phyloP scores from a whole-genome alignment of 2,329 filamentous ascomycete species.

The Blumeria graminis region DNA sequence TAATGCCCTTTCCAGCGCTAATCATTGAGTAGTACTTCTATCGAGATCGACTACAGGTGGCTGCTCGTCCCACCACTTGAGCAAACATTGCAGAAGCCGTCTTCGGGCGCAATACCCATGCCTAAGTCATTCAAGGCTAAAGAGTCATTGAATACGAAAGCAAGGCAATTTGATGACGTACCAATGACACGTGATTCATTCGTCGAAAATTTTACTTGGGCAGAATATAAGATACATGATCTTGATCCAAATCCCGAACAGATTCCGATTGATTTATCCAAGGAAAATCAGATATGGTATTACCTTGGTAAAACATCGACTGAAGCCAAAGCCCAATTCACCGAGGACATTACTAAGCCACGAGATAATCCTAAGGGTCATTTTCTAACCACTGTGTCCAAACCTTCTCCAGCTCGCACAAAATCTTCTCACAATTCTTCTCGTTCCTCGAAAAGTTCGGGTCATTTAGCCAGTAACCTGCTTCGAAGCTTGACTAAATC shows the following conservation, averaged over 20 bases:
- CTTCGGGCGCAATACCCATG: conserved; percentile 45
- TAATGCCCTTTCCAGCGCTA: conserved; percentile 18
- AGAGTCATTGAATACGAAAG: conserved; percentile 41
- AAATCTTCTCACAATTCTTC: conserved; percentile 16
- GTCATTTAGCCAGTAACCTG: neutral
- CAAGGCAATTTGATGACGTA: conserved; percentile 33
- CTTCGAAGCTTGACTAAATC: too few relatives aligned
- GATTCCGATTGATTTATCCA: conserved; percentile 45
- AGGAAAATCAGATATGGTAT: conserved; percentile 60
- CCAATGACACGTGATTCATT: conserved; percentile 44
- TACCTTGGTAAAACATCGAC: conserved; percentile 74
- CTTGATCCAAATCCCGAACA: conserved; percentile 32
- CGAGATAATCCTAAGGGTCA: conserved; percentile 44
- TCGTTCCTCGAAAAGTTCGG: conserved; percentile 7
- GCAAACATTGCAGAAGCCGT: conserved; percentile 50
- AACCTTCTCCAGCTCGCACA: conserved; percentile 20
- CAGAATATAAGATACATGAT: conserved; percentile 49
- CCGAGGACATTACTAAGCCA: conserved; percentile 40
- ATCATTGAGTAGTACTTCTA: conserved; percentile 28
- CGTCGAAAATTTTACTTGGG: conserved; percentile 45
- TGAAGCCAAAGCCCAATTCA: conserved; percentile 77
- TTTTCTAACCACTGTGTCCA: conserved; percentile 45
- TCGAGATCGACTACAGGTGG: conserved; percentile 73
- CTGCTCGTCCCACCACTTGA: conserved; percentile 47
- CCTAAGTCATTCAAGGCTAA: conserved; percentile 36